Evolutionary conservation across 1,284 basidiomycete genomes (phyloP), one percentile per base, ranked within the genome.

Genomic region (Inonotus hispidus): DNA sequence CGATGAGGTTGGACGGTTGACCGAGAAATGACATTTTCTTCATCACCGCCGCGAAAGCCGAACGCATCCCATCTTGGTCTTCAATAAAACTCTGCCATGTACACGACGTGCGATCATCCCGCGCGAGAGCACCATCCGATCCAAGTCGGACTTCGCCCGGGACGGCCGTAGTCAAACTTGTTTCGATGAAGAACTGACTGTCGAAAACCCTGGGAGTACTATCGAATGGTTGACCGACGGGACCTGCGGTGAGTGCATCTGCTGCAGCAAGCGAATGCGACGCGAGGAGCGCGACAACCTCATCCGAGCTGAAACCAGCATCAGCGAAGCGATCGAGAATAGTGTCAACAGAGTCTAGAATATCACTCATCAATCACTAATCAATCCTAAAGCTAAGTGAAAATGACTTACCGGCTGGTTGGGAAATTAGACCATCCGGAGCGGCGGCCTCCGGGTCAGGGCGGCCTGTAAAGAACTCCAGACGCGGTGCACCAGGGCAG

Each of bases 201-300:
- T 76, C 75, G 55, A 77, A 75, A 19, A 70, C 59, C 5, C 60
- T 65, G 0, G 75, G 75, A 3, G 74, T 77, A 0, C 74, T 74
- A 66, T 76, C 75, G 62, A 78, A 74, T 4, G 76, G 76, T 5
- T 73, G 71, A 13, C 73, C 65, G 43, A 64, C 66, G 58, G 71
- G 68, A 23, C 67, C 67, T 13, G 68, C 60, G 56, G 72, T 70
- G 19, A 74, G 65, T 41, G 67, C 67, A 50, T 75, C 72, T 50
- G 70, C 68, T 29, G 74, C 72, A 53, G 75, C 75, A 57, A 78
- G 62, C 6, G 74, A 70, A 67, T 78, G 76, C 66, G 73, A 74
- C 32, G 75, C 72, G 16, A 79, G 71, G 52, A 79, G 71, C 32
- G 74, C 75, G 49, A 80, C 74, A 25, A 77, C 72, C 66, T 79